Conservation (phyloP, 129 eudicot species). For the Cynara cardunculus region DNA sequence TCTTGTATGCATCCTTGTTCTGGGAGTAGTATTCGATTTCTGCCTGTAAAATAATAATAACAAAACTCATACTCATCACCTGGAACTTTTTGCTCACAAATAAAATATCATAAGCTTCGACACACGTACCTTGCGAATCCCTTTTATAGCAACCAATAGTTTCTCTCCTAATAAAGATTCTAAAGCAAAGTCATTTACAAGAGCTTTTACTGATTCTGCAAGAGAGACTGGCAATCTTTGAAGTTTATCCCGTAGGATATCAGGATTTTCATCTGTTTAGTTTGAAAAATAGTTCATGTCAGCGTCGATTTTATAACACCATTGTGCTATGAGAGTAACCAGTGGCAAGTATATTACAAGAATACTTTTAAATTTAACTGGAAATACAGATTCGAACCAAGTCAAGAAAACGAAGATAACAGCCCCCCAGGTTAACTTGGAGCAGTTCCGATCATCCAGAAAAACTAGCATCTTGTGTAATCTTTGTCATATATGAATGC, state of each 20-base stretch:
- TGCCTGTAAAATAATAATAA: slow-evolving; percentile 53
- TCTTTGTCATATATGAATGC: neutral
- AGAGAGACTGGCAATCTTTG: slow-evolving; percentile 74
- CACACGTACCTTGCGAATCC: slow-evolving; percentile 73
- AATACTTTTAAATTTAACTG: no score
- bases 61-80: slow-evolving; percentile 1
- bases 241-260: slow-evolving; percentile 43
- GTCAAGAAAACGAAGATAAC: neutral
- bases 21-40: slow-evolving; percentile 61
- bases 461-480: no score
- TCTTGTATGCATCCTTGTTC: slow-evolving; percentile 71
- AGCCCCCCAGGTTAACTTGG: neutral
- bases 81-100: neutral
- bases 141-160: slow-evolving; percentile 66
- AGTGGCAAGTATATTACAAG: neutral
- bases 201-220: slow-evolving; percentile 81
- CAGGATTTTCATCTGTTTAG: slow-evolving; percentile 77
- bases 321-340: neutral
- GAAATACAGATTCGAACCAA: neutral
- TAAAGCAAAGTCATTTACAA: slow-evolving; percentile 54
- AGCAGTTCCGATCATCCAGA: neutral
- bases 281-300: neutral
- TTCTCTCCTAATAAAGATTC: slow-evolving; percentile 75
- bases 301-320: neutral
- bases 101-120: neutral